Base-by-base conservation (phyloP, 2,329 filamentous ascomycete species). In the Aspergillus sp. region DNA sequence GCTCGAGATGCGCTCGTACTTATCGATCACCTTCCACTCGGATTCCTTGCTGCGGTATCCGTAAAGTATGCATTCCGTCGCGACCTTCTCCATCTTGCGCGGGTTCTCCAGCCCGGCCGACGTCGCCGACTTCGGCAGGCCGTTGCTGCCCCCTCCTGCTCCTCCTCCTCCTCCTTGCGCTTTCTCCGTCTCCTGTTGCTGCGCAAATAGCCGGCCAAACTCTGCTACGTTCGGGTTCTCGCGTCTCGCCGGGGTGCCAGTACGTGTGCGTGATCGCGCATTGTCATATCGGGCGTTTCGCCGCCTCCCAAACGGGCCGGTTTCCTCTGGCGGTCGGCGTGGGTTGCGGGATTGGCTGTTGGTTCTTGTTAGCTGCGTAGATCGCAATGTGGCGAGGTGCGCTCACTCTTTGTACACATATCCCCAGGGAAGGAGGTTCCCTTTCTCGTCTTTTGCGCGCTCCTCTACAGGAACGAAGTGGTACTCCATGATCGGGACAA, bases 21-120 rank as follows among this genome's bases (percentile, higher is more conserved):
- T 84, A 45, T 82, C 78, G 47, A 96, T 80, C 20, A 86, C 86
- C 16, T 88, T 86, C 72, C 91, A 95, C 52, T 78, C 73, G 5
- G 59, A 55, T 4, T 73, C 68, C 44, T 67, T 86, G 71, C 61
- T 79, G 65, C 58, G 75, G 60, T 88, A 95, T 17, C 89, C 89
- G 45, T 88, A 83, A 11, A 96, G 69, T 34, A 94, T 77, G 41
- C 93, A 75, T 61, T 95, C 86, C 24, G 83, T 81, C 2, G 78
- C 75, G 42, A 75, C 71, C 41, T 70, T 72, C 42, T 51, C 60
- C 35, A 44, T 55, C 43, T 60, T 63, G 27, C 57, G 53, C 3
- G 53, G 40, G 32, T 54, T 52, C 32, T 63, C 60, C 11, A 64
- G 49, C 38, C 59, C 61, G 28, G 64, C 57, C 15, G 55, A 55